Conservation (phyloP, 106 monocot species). For the Dendrobium catenatum region DNA sequence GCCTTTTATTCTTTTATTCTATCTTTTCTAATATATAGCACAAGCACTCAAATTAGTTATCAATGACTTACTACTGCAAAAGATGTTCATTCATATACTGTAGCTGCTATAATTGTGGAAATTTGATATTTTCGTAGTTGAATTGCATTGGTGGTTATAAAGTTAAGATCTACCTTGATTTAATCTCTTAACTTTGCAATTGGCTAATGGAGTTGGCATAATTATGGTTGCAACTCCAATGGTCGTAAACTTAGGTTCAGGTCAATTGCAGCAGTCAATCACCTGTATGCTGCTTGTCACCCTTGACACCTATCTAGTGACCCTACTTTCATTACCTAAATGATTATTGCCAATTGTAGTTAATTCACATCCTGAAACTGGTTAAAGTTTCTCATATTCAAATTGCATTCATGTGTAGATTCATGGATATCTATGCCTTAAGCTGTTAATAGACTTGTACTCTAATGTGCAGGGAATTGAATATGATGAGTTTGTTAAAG, state of each 20-base stretch:
- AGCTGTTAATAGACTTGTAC: neutral
- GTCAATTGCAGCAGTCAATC: neutral
- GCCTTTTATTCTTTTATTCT: too few relatives aligned
- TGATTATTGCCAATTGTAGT: neutral
- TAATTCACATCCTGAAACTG: neutral
- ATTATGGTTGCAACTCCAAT: neutral
- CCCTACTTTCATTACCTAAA: neutral
- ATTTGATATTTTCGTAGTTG: too few relatives aligned
- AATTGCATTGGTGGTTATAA: neutral
- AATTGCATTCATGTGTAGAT: neutral
- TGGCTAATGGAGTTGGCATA: neutral
- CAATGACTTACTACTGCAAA: too few relatives aligned
- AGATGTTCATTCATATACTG: too few relatives aligned
- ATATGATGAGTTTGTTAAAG: conserved; percentile 80
- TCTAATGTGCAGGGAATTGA: conserved; percentile 49
- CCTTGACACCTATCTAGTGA: neutral
- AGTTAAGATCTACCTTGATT: neutral
- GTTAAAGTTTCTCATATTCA: neutral
- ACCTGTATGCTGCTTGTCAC: neutral
- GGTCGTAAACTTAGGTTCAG: neutral
- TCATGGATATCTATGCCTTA: neutral
- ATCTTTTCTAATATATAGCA: too few relatives aligned
- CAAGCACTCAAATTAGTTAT: too few relatives aligned
- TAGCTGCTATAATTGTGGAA: too few relatives aligned
- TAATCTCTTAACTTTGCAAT: neutral